These are phyloP conservation scores for Atalantia buxifolia DNA, from an alignment of 345 rosid species.

Conservation along the genomic window DNA sequence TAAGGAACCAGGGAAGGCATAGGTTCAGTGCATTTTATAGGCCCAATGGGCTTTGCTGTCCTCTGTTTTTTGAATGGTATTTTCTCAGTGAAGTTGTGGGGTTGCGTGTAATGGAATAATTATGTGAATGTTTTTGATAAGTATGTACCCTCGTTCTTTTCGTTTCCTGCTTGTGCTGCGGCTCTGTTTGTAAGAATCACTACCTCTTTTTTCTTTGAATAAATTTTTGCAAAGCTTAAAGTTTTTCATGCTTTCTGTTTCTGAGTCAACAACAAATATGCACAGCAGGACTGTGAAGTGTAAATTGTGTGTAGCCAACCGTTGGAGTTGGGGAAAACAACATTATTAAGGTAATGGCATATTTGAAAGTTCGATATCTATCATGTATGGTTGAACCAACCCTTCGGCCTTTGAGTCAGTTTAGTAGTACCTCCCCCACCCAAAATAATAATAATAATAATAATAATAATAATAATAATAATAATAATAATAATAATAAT, in stretches of 20 bases:
- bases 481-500: too few species aligned
- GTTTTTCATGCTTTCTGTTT: neutral
- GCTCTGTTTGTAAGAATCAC: slow-evolving; percentile 2
- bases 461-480: too few species aligned
- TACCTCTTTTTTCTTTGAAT: neutral
- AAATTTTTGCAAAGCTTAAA: neutral
- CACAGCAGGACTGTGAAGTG: neutral
- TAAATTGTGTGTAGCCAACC: neutral
- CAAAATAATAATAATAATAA: too few species aligned
- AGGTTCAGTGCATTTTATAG: neutral
- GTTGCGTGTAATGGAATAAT: neutral
- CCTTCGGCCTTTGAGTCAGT: too few species aligned
- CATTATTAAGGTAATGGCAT: too few species aligned
- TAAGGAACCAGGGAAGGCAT: neutral
- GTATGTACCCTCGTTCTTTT: too few species aligned
- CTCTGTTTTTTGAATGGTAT: neutral
- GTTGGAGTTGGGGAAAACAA: too few species aligned
- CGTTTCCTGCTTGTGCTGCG: too few species aligned
- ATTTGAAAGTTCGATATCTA: too few species aligned
- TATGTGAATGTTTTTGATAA: neutral
- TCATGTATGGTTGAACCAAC: too few species aligned
- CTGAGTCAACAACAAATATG: neutral
- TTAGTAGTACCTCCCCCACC: too few species aligned
- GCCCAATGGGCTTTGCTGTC: neutral
- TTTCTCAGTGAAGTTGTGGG: neutral